phyloP scores from a whole-genome alignment of 2,329 filamentous ascomycete genomes.

The Colletotrichum neosansevieriae region DNA sequence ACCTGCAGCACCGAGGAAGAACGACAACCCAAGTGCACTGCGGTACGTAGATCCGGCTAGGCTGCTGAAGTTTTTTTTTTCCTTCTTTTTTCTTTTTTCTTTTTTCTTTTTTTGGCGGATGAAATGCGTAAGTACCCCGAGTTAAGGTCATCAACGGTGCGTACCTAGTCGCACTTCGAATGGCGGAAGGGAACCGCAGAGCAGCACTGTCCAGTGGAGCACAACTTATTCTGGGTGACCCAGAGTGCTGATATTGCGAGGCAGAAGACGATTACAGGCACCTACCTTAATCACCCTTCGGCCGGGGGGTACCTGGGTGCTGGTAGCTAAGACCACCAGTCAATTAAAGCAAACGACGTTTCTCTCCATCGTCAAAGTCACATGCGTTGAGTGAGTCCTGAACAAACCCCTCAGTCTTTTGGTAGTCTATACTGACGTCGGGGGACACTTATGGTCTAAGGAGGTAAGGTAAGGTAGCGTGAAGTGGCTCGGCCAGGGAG shows the following conservation, averaged over 20 bases:
- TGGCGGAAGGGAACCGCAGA: slow-evolving; percentile 1
- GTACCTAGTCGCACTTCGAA: slow-evolving; percentile 17
- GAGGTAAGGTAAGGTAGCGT: background rate
- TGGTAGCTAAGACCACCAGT: background rate
- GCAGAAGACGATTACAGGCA: slow-evolving; percentile 12
- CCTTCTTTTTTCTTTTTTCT: slow-evolving; percentile 9
- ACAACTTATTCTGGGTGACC: slow-evolving; percentile 30
- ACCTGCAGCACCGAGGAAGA: slow-evolving; percentile 15
- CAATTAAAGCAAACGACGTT: slow-evolving; percentile 20
- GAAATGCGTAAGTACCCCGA: slow-evolving; percentile 20
- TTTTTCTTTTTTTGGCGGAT: background rate
- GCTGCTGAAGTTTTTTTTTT: no score
- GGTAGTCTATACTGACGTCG: background rate
- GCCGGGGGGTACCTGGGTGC: slow-evolving; percentile 18
- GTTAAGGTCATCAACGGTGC: slow-evolving; percentile 23
- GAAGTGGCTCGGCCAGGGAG: slow-evolving; percentile 22
- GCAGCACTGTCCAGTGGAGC: slow-evolving; percentile 29
- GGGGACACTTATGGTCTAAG: background rate
- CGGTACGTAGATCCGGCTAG: slow-evolving; percentile 27
- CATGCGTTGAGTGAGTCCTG: slow-evolving; percentile 9
- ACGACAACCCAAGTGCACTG: background rate
- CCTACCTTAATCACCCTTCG: background rate
- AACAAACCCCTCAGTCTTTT: background rate
- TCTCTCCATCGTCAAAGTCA: slow-evolving; percentile 1
- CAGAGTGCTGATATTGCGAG: background rate